Evolutionary conservation across 164 flowering plant genomes (phyloP), one percentile per base, ranked within the genome.

Genomic region (Santalum album): DNA sequence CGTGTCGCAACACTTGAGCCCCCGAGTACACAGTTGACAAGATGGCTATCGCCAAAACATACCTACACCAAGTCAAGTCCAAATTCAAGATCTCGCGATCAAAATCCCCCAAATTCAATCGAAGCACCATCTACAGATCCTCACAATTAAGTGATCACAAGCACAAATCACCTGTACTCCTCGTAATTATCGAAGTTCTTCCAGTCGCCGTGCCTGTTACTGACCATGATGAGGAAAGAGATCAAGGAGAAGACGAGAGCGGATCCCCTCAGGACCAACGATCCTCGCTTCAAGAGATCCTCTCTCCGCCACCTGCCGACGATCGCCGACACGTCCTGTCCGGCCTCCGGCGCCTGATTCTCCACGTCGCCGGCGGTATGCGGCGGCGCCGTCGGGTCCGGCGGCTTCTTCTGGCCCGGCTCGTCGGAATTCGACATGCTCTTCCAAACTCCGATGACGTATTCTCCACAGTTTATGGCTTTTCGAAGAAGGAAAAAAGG

Each of bases 171-270:
- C 95, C 83, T 78, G 77, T 73, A 92, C 55, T 83, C 96, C 65
- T 83, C 83, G 44, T 81, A 84, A 7, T 60, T 42, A 27, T 87
- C 84, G 60, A 83, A 88, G 40, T 86, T 29, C 61, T 16, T 59
- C 72, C 86, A 65, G 59, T 69, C 76, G 1, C 94, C 89, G 58
- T 89, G 96, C 24, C 74, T 76, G 60, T 89, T 89, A 34, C 70
- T 70, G 7, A 72, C 96, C 84, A 78, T 83, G 56, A 89, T 66
- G 7, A 86, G 52, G 59, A 86, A 74, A 7, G 95, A 66, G 36
- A 91, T 69, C 58, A 86, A 32, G 19, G 95, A 80, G 66, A 86
- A 84, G 19, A 83, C 12, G 25, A 86, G 56, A 15, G 65, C 80
- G 27, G 72, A 7, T 12, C 62, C 79, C 23, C 90, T 67, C 36